Conservation (phyloP, 768 basidiomycete species). For the Leucosporidium yakuticum region DNA sequence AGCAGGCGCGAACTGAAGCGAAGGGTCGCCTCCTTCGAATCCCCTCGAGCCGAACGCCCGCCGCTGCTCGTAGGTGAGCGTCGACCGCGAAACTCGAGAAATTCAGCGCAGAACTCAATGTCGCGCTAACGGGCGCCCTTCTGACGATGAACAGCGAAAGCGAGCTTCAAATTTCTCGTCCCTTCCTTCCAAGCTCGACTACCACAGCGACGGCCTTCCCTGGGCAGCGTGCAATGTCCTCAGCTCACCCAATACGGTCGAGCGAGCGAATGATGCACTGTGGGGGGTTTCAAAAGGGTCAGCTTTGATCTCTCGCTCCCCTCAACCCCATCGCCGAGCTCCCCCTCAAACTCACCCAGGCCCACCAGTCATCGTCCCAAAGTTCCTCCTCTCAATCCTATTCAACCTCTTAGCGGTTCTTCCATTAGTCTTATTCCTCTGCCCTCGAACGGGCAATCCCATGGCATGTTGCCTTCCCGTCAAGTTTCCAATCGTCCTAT, state of each 20-base stretch:
- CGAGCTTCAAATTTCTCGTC: too few species aligned
- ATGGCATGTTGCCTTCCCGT: slow-evolving; percentile 88
- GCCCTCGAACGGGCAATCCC: slow-evolving; percentile 87
- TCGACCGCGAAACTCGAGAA: too few species aligned
- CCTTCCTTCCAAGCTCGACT: too few species aligned
- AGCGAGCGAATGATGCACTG: slow-evolving; percentile 7
- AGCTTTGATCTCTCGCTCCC: background rate
- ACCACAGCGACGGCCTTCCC: slow-evolving; percentile 17
- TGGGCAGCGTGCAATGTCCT: slow-evolving; percentile 22
- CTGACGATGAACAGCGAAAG: too few species aligned
- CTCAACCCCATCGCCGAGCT: background rate
- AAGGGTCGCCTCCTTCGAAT: too few species aligned
- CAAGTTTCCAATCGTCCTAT: slow-evolving; percentile 89
- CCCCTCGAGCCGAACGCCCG: too few species aligned
- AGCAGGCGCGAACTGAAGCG: too few species aligned
- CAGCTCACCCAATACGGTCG: slow-evolving; percentile 8
- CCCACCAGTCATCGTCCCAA: slow-evolving; percentile 30
- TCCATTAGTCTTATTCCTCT: slow-evolving; percentile 85
- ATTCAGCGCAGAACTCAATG: too few species aligned
- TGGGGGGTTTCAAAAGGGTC: background rate
- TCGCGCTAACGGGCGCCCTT: too few species aligned
- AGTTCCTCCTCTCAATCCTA: slow-evolving; percentile 62
- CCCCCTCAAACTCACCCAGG: slow-evolving; percentile 2
- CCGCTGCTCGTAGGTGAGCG: too few species aligned
- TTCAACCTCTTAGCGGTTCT: slow-evolving; percentile 87